Evolutionary conservation across 2,329 filamentous ascomycete species (phyloP), one percentile per base, ranked within the genome.

Genomic region (Sarocladium kiliense): DNA sequence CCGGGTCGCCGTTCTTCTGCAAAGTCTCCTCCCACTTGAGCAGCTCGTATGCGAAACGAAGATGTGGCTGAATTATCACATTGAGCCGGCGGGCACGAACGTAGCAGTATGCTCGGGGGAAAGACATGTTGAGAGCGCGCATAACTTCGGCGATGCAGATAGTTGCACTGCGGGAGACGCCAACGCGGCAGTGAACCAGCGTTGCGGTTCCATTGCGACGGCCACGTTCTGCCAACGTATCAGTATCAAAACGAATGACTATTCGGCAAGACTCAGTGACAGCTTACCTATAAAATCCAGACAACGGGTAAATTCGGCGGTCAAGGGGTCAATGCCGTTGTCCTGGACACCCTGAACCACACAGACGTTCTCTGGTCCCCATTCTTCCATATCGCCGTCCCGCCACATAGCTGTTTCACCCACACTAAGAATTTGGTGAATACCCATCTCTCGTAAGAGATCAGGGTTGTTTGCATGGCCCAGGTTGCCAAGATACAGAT

Each of bases 131-230:
- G 63, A 91, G 72, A 25, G 87, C 79, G 34, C 87, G 85, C 94
- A 99, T 99, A 34, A 97, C 91, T 71, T 97, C 92, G n/a, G 94
- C 94, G 64, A 99, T 99, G 68, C 94, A 97, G 58, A 99, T 97
- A 1, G 93, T 99, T 12, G 94, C 94, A 59, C 91, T 96, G 53
- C 94, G 84, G 53, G 92, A 97, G 55, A 99, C 94, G 49, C 94
- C 94, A 7, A 99, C 94, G 18, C 94, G 87, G 68, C 94, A 99
- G 69, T 99, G 94, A 16, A 99, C 94, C 56, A 99, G 79, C 0
- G 94, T 97, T 23, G 93, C 91, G 3, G 84, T 89, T 27, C 88
- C 87, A 42, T 88, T 87, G 36, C 74, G 74, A 66, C 87, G 89
- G 34, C 93, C 92, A 62, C 85, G 84, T 62, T 91, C 94, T 97